A percentile compares a stretch with the other conserved stretches of the same genome.
phyloP scores from a whole-genome alignment of 2,329 filamentous ascomycete species.

The Hypoxylon sp. region DNA sequence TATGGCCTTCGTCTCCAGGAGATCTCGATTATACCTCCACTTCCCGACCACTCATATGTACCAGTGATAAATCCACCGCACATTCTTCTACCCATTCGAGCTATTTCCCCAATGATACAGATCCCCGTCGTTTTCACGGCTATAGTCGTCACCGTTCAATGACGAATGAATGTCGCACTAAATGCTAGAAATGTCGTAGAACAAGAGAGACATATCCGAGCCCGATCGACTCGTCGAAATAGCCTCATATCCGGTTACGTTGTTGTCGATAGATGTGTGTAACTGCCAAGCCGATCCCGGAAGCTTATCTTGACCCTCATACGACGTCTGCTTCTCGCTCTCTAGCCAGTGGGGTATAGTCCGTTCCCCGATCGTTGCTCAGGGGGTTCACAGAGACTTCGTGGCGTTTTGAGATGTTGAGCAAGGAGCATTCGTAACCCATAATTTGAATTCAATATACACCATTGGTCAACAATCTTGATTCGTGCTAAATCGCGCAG shows the following conservation, averaged over 20 bases:
- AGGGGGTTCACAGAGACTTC: neutral
- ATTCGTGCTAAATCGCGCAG: constrained; percentile 7
- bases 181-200: constrained; percentile 2
- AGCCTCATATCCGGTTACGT: constrained; percentile 8
- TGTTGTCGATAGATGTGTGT: constrained; percentile 6
- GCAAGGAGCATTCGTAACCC: neutral
- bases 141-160: neutral
- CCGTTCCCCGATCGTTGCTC: constrained; percentile 1
- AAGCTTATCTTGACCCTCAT: constrained; percentile 35
- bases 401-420: constrained; percentile 1
- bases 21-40: constrained; percentile 15
- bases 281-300: constrained; percentile 4
- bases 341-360: constrained; percentile 2
- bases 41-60: neutral
- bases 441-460: constrained; percentile 1
- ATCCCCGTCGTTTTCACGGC: neutral
- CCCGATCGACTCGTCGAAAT: constrained; percentile 8
- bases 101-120: neutral
- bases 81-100: neutral
- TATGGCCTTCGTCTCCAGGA: neutral
- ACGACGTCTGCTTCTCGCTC: constrained; percentile 1
- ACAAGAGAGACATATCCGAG: neutral
- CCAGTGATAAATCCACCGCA: neutral
- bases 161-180: neutral
- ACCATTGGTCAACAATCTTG: constrained; percentile 2